Base-by-base conservation (phyloP, 495 filamentous ascomycete genomes). In the Penicillium daleae region DNA sequence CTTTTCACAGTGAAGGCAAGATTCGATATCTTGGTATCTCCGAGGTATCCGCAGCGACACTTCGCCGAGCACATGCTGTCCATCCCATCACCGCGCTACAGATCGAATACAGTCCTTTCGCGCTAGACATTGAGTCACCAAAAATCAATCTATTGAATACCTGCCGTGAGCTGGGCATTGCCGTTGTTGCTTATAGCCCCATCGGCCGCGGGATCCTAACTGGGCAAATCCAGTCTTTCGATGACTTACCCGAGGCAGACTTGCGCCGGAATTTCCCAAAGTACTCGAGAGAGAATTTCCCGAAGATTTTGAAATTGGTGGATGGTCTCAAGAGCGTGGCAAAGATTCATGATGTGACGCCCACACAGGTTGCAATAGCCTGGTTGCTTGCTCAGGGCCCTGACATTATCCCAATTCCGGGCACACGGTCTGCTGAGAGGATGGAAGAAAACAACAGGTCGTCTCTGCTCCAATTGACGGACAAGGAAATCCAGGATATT, bases 31-130 rank as follows among this genome's bases (percentile, higher is more conserved):
- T 88, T 0, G 85, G 86, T 15, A 67, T 88, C 74, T 89, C 64
- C 21, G 86, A 89, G 59, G 77, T 80, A 37, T 81, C 78, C 22
- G 74, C 85, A 0, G 71, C 77, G 0, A 88, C 86, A 0, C 73
- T 90, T 2, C 84, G 86, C 2, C 81, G 88, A 82, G 89, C 89
- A 0, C 71, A 80, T 66, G 85, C 83, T 29, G 69, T 90, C 2
- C 80, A 85, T 33, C 87, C 81, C 1, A 83, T 91, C 32, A 66
- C 79, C 22, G 86, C 85, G 3, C 79, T 86, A 15, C 85, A 91
- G 71, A 74, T 89, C n/a, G 88, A 90, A 73, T 90, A 88, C 68
- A 83, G 76, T 0, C 82, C 85, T 0, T 90, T 87, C 57, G 67
- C 77, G 4, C 74, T 85, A 6, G 86, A 89, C 8, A 86, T 90